A percentile compares a stretch with the other conserved stretches of the same genome.
phyloP scores from a whole-genome alignment of 768 basidiomycete species.

The Collybia sordida region DNA sequence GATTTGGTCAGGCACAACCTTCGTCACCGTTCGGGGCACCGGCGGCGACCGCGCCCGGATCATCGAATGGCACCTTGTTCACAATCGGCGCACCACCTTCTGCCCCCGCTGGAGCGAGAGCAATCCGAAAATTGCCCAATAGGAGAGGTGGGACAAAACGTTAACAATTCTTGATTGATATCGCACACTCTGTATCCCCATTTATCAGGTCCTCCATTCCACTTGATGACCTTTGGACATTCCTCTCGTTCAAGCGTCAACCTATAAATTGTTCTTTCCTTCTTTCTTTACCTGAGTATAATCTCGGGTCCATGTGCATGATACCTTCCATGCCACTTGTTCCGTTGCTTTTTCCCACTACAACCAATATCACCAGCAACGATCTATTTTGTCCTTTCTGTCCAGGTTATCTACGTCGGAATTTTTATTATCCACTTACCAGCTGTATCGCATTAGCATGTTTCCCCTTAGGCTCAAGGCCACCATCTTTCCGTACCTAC shows the following conservation, averaged over 20 bases:
- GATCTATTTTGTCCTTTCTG: slow-evolving; percentile 2
- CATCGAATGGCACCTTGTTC: slow-evolving; percentile 45
- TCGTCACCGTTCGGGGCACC: slow-evolving; percentile 47
- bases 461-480: slow-evolving; percentile 18
- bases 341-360: too few species aligned
- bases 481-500: slow-evolving; percentile 12
- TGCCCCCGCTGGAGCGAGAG: slow-evolving; percentile 33
- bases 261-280: neutral
- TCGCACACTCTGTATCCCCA: neutral
- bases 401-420: slow-evolving; percentile 15
- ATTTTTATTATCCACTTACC: slow-evolving; percentile 13
- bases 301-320: too few species aligned
- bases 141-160: slow-evolving; percentile 41
- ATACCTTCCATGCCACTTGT: too few species aligned
- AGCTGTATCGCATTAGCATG: slow-evolving; percentile 20
- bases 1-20: slow-evolving; percentile 35
- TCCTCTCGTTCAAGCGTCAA: neutral
- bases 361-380: slow-evolving; percentile 1
- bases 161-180: slow-evolving; percentile 11
- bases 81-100: slow-evolving; percentile 61
- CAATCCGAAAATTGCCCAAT: slow-evolving; percentile 57
- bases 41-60: slow-evolving; percentile 30
- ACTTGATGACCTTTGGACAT: neutral
- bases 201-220: neutral
- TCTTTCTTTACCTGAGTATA: neutral